Evolutionary conservation across 2,329 filamentous ascomycete species (phyloP).

Genomic region (Raffaelea albimanens): DNA sequence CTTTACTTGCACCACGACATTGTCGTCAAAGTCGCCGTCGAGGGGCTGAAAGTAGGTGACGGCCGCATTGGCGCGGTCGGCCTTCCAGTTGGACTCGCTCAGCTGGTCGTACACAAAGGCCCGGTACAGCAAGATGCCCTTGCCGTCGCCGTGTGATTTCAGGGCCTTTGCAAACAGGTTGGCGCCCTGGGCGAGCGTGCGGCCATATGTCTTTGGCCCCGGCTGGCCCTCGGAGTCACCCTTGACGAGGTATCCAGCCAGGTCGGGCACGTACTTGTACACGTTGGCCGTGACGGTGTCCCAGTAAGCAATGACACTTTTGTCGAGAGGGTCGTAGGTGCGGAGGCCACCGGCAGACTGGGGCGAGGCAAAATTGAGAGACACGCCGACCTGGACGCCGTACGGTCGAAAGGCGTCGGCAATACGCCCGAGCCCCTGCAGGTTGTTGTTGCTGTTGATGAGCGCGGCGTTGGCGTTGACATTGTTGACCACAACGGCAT

Average conservation of each 20-base stretch:
- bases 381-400: constrained; percentile 55
- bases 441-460: constrained; percentile 41
- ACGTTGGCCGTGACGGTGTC: constrained; percentile 46
- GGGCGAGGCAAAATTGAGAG: constrained; percentile 60
- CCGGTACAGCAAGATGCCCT: constrained; percentile 57
- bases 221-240: constrained; percentile 65
- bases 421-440: constrained; percentile 51
- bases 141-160: constrained; percentile 42
- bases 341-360: constrained; percentile 41
- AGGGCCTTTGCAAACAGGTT: constrained; percentile 57
- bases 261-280: constrained; percentile 53
- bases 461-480: constrained; percentile 58
- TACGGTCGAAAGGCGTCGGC: constrained; percentile 59
- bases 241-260: constrained; percentile 62
- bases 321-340: constrained; percentile 58
- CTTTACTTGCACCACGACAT: constrained; percentile 65
- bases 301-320: constrained; percentile 54
- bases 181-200: constrained; percentile 57
- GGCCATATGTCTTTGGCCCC: constrained; percentile 59
- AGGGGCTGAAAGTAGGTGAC: constrained; percentile 57
- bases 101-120: constrained; percentile 60
- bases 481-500: constrained; percentile 61
- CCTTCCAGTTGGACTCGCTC: constrained; percentile 51
- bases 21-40: constrained; percentile 58
- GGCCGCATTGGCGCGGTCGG: constrained; percentile 60